phyloP scores from a whole-genome alignment of 345 rosid genomes.

The Dovyalis caffra region DNA sequence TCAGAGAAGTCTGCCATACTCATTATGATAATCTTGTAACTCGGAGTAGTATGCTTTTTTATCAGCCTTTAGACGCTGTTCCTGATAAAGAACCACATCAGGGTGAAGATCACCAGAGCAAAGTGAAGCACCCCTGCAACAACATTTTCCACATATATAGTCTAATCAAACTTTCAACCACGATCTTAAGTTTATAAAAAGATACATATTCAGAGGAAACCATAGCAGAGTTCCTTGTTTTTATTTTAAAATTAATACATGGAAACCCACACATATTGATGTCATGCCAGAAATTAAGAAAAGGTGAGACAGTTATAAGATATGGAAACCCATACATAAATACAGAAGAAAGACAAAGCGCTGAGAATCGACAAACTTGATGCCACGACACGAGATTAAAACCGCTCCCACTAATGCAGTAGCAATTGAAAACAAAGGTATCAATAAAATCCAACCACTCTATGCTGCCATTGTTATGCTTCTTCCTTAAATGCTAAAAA shows the following conservation, averaged over 20 bases:
- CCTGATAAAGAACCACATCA: conserved; percentile 60
- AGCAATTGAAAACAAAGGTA: neutral
- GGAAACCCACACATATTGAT: neutral
- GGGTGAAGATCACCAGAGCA: conserved; percentile 81
- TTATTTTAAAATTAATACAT: neutral
- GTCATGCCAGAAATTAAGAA: neutral
- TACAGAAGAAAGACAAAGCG: neutral
- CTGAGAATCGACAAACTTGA: neutral
- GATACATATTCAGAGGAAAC: neutral
- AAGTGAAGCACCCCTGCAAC: conserved; percentile 76
- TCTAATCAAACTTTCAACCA: conserved; percentile 15
- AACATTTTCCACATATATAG: conserved; percentile 36
- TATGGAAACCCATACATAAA: neutral
- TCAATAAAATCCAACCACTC: neutral
- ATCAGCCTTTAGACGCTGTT: conserved; percentile 45
- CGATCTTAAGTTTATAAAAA: conserved; percentile 10
- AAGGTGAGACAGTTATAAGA: neutral
- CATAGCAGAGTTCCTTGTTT: neutral
- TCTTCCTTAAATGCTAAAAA: neutral
- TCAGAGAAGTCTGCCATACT: conserved; percentile 45
- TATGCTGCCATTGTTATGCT: too few species aligned
- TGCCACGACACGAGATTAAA: neutral
- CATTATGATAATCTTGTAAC: conserved; percentile 69
- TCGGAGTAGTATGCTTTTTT: conserved; percentile 56
- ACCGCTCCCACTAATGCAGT: neutral